These are phyloP conservation scores for Corinectria fuckeliana DNA, from an alignment of 2,329 filamentous ascomycete genomes.

Conservation along the genomic window DNA sequence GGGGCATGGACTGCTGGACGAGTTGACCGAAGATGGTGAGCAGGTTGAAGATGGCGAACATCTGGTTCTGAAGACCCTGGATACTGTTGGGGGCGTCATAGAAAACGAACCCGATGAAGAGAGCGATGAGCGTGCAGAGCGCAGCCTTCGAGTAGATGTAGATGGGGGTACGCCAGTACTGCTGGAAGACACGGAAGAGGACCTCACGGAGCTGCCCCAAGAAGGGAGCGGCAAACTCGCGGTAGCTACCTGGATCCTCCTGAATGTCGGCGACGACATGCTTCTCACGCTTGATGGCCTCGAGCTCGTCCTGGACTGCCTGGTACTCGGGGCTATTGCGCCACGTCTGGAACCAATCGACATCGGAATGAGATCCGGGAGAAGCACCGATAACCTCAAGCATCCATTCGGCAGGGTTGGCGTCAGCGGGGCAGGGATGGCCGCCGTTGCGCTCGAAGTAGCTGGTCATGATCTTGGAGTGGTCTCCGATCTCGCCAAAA, in stretches of 20 bases:
- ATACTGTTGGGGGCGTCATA: constrained; percentile 73
- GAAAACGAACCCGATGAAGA: constrained; percentile 87
- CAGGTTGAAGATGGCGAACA: constrained; percentile 87
- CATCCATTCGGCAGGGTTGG: constrained; percentile 88
- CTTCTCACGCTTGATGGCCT: constrained; percentile 60
- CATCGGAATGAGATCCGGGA: constrained; percentile 66
- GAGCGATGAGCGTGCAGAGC: constrained; percentile 68
- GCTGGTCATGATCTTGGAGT: constrained; percentile 69
- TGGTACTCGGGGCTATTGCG: constrained; percentile 62
- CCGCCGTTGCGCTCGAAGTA: constrained; percentile 82
- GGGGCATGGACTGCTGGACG: constrained; percentile 82
- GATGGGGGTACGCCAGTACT: constrained; percentile 88
- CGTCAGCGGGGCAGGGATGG: constrained; percentile 66
- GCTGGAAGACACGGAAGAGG: constrained; percentile 78
- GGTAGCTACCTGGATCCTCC: constrained; percentile 57
- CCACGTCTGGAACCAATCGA: constrained; percentile 72
- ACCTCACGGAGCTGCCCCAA: constrained; percentile 70
- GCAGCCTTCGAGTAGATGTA: constrained; percentile 86
- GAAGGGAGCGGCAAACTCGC: constrained; percentile 84
- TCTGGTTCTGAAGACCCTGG: constrained; percentile 83
- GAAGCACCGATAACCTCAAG: constrained; percentile 67
- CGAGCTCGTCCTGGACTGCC: constrained; percentile 62
- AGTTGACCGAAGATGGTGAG: constrained; percentile 82
- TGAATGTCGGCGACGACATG: constrained; percentile 40
- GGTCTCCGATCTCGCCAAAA: constrained; percentile 79